Conservation (phyloP, 2,329 filamentous ascomycete species). For the Cucurbitaria berberidis region DNA sequence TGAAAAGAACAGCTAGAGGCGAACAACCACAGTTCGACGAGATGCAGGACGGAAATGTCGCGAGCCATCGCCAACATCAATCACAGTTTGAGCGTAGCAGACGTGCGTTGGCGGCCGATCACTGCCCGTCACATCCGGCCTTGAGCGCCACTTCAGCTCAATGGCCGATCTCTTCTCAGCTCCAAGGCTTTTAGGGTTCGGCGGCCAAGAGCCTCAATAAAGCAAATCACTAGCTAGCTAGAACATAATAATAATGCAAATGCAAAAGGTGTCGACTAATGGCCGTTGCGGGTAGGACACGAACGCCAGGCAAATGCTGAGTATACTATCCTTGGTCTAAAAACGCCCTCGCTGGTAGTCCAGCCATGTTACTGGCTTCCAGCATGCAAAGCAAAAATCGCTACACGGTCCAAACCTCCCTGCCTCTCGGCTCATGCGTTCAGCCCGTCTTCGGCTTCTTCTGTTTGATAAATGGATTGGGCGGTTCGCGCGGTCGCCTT, state of each 20-base stretch:
- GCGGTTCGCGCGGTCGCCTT: slow-evolving; percentile 31
- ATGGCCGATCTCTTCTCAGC: slow-evolving; percentile 14
- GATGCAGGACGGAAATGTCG: not conserved
- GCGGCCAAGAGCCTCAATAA: slow-evolving; percentile 11
- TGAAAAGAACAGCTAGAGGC: not conserved
- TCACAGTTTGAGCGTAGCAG: slow-evolving; percentile 9
- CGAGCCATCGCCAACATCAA: not conserved
- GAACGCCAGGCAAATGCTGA: slow-evolving; percentile 14
- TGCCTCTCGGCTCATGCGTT: not conserved
- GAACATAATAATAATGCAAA: slow-evolving; percentile 1
- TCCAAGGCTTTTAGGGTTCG: not conserved
- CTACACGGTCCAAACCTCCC: not conserved
- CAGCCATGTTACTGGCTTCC: not conserved
- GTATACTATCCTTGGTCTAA: not conserved
- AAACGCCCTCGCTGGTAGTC: slow-evolving; percentile 4
- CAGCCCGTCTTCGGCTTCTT: slow-evolving; percentile 38
- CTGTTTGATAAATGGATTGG: slow-evolving; percentile 37
- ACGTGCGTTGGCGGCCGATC: slow-evolving; percentile 15
- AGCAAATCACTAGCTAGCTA: slow-evolving; percentile 8
- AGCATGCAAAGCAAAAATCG: slow-evolving; percentile 11
- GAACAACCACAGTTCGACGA: not conserved
- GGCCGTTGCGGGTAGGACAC: not conserved
- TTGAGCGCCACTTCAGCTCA: slow-evolving; percentile 17
- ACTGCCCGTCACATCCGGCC: slow-evolving; percentile 21
- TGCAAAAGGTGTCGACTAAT: slow-evolving; percentile 3